Evolutionary conservation across 805 yeast species (phyloP).

Genomic region (Vanderwaltozyma verrucispora): DNA sequence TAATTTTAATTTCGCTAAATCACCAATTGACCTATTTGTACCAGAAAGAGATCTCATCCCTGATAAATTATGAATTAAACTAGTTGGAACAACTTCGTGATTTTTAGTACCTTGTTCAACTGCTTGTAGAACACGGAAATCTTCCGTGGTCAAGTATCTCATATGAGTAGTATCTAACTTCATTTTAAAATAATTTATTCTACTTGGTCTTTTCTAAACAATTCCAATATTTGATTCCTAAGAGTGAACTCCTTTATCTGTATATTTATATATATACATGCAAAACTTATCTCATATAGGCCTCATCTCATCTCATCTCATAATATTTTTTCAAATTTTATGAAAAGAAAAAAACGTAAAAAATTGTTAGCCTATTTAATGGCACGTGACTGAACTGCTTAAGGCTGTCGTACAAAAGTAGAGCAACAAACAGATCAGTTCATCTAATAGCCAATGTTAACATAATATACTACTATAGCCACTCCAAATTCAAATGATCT

Average conservation of each 20-base stretch:
- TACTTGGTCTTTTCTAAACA: too few relatives aligned
- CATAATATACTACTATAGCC: too few relatives aligned
- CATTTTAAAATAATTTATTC: constrained; percentile 37
- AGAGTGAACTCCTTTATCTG: background rate
- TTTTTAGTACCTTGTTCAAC: constrained; percentile 84
- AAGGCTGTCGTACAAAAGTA: too few relatives aligned
- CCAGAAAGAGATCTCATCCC: constrained; percentile 66
- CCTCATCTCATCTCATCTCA: constrained; percentile 12
- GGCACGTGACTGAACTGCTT: too few relatives aligned
- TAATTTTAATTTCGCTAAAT: constrained; percentile 76
- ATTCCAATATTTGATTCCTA: too few relatives aligned
- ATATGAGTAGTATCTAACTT: constrained; percentile 87
- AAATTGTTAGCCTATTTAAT: too few relatives aligned
- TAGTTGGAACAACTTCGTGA: constrained; percentile 91
- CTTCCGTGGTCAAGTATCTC: constrained; percentile 87
- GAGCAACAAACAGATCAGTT: too few relatives aligned
- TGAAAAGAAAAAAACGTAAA: too few relatives aligned
- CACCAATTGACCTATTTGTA: constrained; percentile 69
- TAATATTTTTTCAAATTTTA: background rate
- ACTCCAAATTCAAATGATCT: too few relatives aligned
- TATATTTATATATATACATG: too few relatives aligned
- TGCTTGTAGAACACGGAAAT: constrained; percentile 80
- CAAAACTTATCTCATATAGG: background rate
- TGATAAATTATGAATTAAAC: constrained; percentile 69
- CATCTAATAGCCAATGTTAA: too few relatives aligned